phyloP scores from a whole-genome alignment of 164 flowering plant species.

The Aristolochia contorta region DNA sequence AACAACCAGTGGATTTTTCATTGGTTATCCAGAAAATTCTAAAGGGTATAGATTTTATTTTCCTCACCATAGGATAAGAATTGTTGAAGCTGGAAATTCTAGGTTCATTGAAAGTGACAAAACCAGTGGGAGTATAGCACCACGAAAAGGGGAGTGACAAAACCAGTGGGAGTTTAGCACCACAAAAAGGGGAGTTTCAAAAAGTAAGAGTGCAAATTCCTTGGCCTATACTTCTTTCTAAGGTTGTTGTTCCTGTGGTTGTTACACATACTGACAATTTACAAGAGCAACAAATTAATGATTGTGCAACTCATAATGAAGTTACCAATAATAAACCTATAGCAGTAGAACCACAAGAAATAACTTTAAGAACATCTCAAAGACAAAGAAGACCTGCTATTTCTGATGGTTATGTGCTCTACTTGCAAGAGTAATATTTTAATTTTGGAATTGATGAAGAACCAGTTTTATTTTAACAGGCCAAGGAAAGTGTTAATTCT shows the following conservation, averaged over 20 bases:
- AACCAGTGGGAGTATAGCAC: too few relatives aligned
- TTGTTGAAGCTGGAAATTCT: too few relatives aligned
- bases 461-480: slow-evolving; percentile 1
- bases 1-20: too few relatives aligned
- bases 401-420: background rate
- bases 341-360: too few relatives aligned
- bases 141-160: background rate
- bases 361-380: too few relatives aligned
- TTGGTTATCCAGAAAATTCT: background rate
- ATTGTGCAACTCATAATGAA: too few relatives aligned
- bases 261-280: too few relatives aligned
- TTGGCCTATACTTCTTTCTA: background rate
- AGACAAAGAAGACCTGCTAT: too few relatives aligned
- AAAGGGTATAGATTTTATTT: slow-evolving; percentile 6
- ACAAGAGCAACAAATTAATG: too few relatives aligned
- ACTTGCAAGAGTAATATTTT: background rate
- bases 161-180: background rate
- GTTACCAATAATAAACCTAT: too few relatives aligned
- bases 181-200: background rate
- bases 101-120: too few relatives aligned
- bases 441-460: background rate
- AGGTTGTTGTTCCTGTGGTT: too few relatives aligned
- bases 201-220: background rate
- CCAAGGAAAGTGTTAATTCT: background rate
- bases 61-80: slow-evolving; percentile 2